Evolutionary conservation across 441 rosid species (phyloP).

Genomic region (Populus hybrid): DNA sequence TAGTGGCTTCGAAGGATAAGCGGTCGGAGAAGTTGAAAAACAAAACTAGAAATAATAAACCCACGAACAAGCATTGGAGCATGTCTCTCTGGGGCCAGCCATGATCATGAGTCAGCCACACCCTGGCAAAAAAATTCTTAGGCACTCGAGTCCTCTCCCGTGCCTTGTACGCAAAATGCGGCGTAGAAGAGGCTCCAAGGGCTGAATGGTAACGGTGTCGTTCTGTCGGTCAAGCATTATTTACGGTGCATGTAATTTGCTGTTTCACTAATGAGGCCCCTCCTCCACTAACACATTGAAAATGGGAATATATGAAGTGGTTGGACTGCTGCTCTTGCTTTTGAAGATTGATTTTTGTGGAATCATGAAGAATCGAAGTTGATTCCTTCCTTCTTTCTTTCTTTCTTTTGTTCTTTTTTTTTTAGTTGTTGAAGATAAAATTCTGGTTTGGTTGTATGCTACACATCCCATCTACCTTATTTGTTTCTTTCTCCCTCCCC

Average conservation of each 20-base stretch:
- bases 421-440: no score
- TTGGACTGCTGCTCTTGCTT: neutral
- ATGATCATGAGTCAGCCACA: neutral
- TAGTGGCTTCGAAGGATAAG: no score
- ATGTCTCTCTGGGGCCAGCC: neutral
- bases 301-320: neutral
- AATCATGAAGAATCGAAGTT: no score
- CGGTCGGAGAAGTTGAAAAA: neutral
- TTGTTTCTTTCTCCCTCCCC: no score
- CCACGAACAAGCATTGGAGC: neutral
- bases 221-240: neutral
- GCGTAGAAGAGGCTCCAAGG: conserved; percentile 8
- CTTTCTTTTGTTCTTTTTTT: no score
- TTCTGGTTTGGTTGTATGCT: no score
- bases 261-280: neutral
- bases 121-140: neutral
- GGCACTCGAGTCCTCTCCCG: neutral
- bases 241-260: neutral
- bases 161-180: conserved; percentile 16
- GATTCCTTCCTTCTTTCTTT: no score
- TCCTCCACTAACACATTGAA: neutral
- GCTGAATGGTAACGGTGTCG: neutral
- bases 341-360: neutral
- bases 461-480: no score
- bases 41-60: neutral